Conservation (phyloP, 1,284 basidiomycete genomes). For the Austropuccinia psidii region DNA sequence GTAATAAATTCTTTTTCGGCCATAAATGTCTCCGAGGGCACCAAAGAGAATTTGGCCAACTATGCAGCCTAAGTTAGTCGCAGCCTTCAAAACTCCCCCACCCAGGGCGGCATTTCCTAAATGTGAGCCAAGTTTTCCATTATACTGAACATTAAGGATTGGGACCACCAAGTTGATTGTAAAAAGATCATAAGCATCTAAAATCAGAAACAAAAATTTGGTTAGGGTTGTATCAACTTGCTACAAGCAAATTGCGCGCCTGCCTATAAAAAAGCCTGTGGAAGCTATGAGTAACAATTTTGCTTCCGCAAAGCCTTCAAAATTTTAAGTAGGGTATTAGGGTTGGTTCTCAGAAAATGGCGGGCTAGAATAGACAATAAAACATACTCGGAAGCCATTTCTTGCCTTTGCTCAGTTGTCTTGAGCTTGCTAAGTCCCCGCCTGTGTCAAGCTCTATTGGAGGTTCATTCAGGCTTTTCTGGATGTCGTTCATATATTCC, state of each 20-base stretch:
- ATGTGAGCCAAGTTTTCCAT: not conserved
- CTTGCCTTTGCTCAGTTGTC: too few relatives aligned
- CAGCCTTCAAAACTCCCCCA: conserved; percentile 6
- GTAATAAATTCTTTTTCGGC: not conserved
- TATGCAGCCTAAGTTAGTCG: conserved; percentile 13
- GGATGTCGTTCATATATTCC: too few relatives aligned
- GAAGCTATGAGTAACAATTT: conserved; percentile 16
- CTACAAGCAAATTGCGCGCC: not conserved
- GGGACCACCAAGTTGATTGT: conserved; percentile 21
- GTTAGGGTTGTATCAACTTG: not conserved
- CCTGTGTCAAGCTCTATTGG: too few relatives aligned
- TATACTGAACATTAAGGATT: conserved; percentile 8
- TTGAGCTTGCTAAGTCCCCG: too few relatives aligned
- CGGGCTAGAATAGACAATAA: too few relatives aligned
- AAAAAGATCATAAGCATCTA: conserved; percentile 17
- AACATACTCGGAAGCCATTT: too few relatives aligned
- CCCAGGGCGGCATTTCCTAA: conserved; percentile 1
- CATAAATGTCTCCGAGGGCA: not conserved
- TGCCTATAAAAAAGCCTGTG: conserved; percentile 22
- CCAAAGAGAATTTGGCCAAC: not conserved
- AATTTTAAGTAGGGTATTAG: too few relatives aligned
- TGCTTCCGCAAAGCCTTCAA: not conserved
- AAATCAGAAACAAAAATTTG: not conserved
- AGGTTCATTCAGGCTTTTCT: too few relatives aligned
- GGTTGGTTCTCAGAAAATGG: too few relatives aligned